Conservation (phyloP, 768 basidiomycete species). For the Mycena haematopus region DNA sequence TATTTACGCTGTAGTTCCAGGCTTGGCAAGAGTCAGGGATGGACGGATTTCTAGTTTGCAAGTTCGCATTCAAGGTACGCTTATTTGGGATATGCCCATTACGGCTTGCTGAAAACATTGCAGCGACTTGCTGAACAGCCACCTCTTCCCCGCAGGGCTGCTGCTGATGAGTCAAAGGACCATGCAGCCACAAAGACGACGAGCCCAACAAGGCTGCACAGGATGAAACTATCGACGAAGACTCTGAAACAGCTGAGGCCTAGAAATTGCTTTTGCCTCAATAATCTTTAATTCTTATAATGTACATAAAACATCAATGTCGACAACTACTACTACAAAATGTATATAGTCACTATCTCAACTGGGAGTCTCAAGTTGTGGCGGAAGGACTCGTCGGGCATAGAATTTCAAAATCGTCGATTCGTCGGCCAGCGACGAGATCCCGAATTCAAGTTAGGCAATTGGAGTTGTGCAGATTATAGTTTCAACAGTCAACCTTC, state of each 20-base stretch:
- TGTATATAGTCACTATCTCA: no score
- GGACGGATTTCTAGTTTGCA: slow-evolving; percentile 82
- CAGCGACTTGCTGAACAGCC: slow-evolving; percentile 66
- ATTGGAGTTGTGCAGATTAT: no score
- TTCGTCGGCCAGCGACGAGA: no score
- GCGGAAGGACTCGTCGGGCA: no score
- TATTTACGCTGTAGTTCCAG: slow-evolving; percentile 39
- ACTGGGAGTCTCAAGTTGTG: no score
- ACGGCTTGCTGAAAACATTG: not conserved
- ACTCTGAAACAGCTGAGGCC: not conserved
- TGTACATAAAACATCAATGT: no score
- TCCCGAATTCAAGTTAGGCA: no score
- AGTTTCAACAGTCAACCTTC: no score
- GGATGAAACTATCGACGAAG: not conserved
- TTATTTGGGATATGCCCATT: not conserved
- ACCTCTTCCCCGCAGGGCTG: slow-evolving; percentile 46
- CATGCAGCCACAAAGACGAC: slow-evolving; percentile 25
- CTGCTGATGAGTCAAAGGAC: slow-evolving; percentile 27
- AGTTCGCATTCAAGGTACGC: slow-evolving; percentile 81
- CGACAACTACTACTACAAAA: no score
- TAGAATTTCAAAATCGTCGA: no score
- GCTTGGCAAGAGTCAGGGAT: slow-evolving; percentile 80
- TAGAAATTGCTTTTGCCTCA: not conserved
- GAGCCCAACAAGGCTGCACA: slow-evolving; percentile 2
- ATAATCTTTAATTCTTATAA: not conserved